These are phyloP conservation scores for Ophiostoma sp. DNA, from an alignment of 2,329 filamentous ascomycete species.

Conservation along the genomic window DNA sequence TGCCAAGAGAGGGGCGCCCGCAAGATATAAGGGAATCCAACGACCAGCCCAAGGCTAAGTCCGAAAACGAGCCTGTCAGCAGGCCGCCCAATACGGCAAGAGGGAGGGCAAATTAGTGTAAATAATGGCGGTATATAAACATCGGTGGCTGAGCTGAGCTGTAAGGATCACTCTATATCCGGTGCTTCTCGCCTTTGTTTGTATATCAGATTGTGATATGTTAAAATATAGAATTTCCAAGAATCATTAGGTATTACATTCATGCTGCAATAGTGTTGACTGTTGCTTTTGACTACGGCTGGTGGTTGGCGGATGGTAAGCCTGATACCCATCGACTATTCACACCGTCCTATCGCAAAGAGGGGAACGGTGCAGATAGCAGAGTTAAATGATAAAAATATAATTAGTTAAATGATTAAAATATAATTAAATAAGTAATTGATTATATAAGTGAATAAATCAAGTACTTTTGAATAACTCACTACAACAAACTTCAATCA, in stretches of 20 bases:
- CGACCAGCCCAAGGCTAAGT: neutral
- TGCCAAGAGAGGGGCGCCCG: conserved; percentile 9
- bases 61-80: conserved; percentile 6
- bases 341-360: neutral
- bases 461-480: no score
- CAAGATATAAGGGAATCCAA: neutral
- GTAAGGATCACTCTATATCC: no score
- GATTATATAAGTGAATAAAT: no score
- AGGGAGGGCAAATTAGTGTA: neutral
- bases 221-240: no score
- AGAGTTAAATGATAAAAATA: neutral
- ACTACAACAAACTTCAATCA: neutral
- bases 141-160: no score
- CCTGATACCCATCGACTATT: neutral
- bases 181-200: no score
- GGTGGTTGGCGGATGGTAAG: no score
- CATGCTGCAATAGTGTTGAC: no score
- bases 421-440: neutral
- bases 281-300: no score
- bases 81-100: neutral
- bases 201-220: no score
- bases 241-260: no score
- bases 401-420: neutral
- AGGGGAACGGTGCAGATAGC: neutral
- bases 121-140: neutral